Evolutionary conservation across 306 rosid genomes (phyloP), one percentile per base, ranked within the genome.

Genomic region (Medicago lupulina): DNA sequence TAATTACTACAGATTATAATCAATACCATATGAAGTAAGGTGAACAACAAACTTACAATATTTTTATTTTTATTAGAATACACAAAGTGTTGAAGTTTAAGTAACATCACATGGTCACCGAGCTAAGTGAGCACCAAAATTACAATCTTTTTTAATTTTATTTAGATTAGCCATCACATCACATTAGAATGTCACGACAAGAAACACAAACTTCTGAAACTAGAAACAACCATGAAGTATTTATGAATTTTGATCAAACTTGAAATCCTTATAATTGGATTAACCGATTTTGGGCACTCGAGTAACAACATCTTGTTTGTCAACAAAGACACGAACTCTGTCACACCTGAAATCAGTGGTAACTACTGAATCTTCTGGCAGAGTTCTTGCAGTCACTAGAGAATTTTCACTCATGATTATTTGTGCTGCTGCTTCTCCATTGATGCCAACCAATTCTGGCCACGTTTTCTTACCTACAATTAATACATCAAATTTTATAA

Each of bases 241-340:
- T 49, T 6, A 31, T 31, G 36, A 31, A 66, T 10, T 66, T 23
- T 23, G 14, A 59, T 13, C 62, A 34, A 70, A 46, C 19, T 18
- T 19, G 49, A 61, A 2, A 39, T 21, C 11, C 46, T 51, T 13
- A 3, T 68, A 4, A 46, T 44, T 67, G 23, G 40, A n/a, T 82
- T 77, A 83, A 60, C 87, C 89, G 78, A 85, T 86, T 18, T 0
- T 23, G 6, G 93, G 93, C n/a, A 82, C 86, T 6, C 55, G 72
- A 15, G 78, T 59, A 9, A 90, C 85, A 62, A 66, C 15, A 12
- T 68, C 57, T 4, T 65, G 38, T 17, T 63, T 34, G 65, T 83
- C 46, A 18, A 87, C 84, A 76, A 86, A 88, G 40, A 90, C 77
- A 0, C 91, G 80, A 67, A 88, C 92, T 67, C 96, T 78, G 67